Evolutionary conservation across 1,284 basidiomycete species (phyloP), one percentile per base, ranked within the genome.

Genomic region (Coniferiporia weirii): DNA sequence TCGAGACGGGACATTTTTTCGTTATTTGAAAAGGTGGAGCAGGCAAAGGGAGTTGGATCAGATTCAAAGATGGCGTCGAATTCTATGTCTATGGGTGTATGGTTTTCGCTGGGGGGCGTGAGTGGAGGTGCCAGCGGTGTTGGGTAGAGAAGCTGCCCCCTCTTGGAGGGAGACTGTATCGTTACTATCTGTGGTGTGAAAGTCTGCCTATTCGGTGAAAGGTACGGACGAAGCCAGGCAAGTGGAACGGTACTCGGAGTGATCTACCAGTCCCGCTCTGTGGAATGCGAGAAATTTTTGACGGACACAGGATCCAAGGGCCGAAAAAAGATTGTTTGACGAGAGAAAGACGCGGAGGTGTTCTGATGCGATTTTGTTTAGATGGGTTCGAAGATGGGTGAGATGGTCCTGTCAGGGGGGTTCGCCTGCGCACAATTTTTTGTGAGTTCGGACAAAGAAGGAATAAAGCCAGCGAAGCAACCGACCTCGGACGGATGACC

Each of bases 401-500:
- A 67, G 62, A 69, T 65, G 67, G 73, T 73, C 76, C 69, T 82
- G 81, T 87, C 78, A 89, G 75, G 89, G 87, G 73, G 88, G 88
- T 83, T 90, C 86, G 69, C 89, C 88, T 90, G 63, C 34, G 64
- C 62, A 58, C 43, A 32, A 47, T 35, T 34, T n/a, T 27, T 44
- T 34, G 5, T 9, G n/a, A 59, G 35, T 17, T 49, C 57, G 4
- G 19, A 52, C 52, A 62, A 62, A 46, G 27, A 62, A 36, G 34
- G 40, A 48, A 46, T 57, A 61, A 60, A 17, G 51, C 57, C 60
- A 17, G 45, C 43, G 47, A 32, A 17, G 61, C 62, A 49, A 72
- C 79, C 56, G 64, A 88, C 88, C 89, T 80, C 87, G 79, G 68
- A 90, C 82, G 62, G 83, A 85, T 72, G 84, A 84, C 87, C 87